Conservation (phyloP, 116 monocot genomes). For the Dioscorea cayenensis region DNA sequence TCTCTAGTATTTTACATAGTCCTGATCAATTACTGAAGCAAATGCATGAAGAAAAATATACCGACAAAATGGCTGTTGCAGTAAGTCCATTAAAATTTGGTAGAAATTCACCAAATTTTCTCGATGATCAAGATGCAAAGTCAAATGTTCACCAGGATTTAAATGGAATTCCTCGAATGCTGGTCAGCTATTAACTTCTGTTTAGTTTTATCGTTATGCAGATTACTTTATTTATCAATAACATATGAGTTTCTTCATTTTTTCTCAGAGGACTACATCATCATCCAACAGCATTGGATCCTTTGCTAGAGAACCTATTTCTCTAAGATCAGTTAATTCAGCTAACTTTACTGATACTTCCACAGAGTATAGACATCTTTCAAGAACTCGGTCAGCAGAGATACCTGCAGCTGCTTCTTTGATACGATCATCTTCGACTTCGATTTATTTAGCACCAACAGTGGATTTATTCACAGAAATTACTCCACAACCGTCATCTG, state of each 20-base stretch:
- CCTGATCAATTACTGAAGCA: conserved; percentile 51
- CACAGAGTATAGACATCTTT: conserved; percentile 18
- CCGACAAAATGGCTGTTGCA: conserved; percentile 57
- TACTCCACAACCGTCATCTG: conserved; percentile 9
- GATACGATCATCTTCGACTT: conserved; percentile 12
- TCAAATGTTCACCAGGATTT: conserved; percentile 18
- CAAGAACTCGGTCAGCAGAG: conserved; percentile 15
- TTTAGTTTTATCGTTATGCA: not conserved
- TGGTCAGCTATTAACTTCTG: conserved; percentile 18
- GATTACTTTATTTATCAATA: not conserved
- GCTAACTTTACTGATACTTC: conserved; percentile 32
- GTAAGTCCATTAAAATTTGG: conserved; percentile 50
- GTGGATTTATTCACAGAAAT: conserved; percentile 49
- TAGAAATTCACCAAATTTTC: conserved; percentile 51
- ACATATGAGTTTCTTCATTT: not conserved
- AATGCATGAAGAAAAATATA: conserved; percentile 68
- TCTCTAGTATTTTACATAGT: conserved; percentile 49
- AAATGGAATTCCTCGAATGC: conserved; percentile 24
- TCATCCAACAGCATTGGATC: conserved; percentile 69
- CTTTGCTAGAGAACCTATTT: conserved; percentile 19
- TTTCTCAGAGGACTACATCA: conserved; percentile 59
- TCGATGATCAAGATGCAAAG: conserved; percentile 15
- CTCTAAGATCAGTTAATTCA: conserved; percentile 44
- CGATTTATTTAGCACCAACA: conserved; percentile 11
- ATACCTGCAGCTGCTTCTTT: conserved; percentile 7